Percentiles rank a stretch among this genome's conserved stretches.
Conservation (phyloP, 2,329 filamentous ascomycete genomes). For the Aureobasidium mangrovei region DNA sequence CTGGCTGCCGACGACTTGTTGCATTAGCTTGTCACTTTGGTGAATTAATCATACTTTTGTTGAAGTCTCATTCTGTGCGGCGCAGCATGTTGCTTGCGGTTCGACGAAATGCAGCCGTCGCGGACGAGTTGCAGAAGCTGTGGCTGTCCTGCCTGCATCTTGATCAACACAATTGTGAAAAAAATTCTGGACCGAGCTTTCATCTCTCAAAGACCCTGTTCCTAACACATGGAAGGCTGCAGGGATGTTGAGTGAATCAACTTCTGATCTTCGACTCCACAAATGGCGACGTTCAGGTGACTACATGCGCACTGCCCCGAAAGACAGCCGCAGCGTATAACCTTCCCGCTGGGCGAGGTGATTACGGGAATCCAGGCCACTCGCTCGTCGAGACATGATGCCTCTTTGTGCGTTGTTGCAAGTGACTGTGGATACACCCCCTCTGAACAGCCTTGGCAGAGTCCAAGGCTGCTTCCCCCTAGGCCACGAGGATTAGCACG, state of each 20-base stretch:
- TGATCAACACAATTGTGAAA: background rate
- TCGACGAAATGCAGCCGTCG: background rate
- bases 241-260: too few species aligned
- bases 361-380: conserved; percentile 3
- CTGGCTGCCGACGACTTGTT: too few species aligned
- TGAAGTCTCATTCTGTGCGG: too few species aligned
- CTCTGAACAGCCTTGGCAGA: conserved; percentile 1
- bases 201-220: background rate
- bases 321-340: conserved; percentile 11
- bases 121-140: background rate
- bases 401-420: background rate
- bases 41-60: too few species aligned
- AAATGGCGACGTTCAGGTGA: conserved; percentile 6
- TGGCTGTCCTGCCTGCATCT: background rate
- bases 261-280: conserved; percentile 7
- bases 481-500: conserved; percentile 4
- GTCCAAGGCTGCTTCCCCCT: conserved; percentile 1
- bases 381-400: background rate
- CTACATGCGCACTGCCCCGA: conserved; percentile 7
- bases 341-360: conserved; percentile 12
- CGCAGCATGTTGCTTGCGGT: background rate
- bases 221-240: too few species aligned
- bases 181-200: conserved; percentile 5
- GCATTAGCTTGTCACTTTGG: too few species aligned
- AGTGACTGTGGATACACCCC: conserved; percentile 8